Percentiles rank a stretch among this genome's conserved stretches.
Evolutionary conservation across 1,284 basidiomycete genomes (phyloP).

Genomic region (Meira nashicola): DNA sequence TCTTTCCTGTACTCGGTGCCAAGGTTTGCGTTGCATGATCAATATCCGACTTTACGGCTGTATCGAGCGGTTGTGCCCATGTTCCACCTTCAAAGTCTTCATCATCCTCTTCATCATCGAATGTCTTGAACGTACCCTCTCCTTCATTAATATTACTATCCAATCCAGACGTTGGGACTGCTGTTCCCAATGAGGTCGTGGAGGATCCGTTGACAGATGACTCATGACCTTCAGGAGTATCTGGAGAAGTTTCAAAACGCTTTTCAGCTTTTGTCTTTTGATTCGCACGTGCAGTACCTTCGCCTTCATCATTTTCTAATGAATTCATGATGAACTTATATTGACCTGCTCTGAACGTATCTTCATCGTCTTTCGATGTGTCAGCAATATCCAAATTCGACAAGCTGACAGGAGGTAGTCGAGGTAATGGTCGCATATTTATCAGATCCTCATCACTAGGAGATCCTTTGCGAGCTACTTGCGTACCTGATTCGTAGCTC

Average conservation of each 20-base stretch:
- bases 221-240: no score
- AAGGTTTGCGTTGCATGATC: background rate
- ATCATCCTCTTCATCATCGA: conserved; percentile 35
- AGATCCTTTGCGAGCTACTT: background rate
- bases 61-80: conserved; percentile 46
- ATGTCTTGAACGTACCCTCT: conserved; percentile 32
- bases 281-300: background rate
- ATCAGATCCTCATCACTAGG: conserved; percentile 34
- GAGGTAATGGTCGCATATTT: conserved; percentile 34
- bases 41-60: conserved; percentile 6
- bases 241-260: background rate
- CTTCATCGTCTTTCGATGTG: conserved; percentile 29
- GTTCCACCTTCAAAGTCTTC: conserved; percentile 41
- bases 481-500: background rate
- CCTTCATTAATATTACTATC: conserved; percentile 13
- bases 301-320: background rate
- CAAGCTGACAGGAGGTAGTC: conserved; percentile 15
- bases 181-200: background rate
- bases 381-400: conserved; percentile 19
- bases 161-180: background rate
- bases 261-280: background rate
- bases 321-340: conserved; percentile 7
- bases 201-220: background rate
- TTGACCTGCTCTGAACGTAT: conserved; percentile 32
- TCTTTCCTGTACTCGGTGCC: background rate